These are phyloP conservation scores for Calonectria pseudoturangicola DNA, from an alignment of 2,329 filamentous ascomycete species.

Conservation along the genomic window DNA sequence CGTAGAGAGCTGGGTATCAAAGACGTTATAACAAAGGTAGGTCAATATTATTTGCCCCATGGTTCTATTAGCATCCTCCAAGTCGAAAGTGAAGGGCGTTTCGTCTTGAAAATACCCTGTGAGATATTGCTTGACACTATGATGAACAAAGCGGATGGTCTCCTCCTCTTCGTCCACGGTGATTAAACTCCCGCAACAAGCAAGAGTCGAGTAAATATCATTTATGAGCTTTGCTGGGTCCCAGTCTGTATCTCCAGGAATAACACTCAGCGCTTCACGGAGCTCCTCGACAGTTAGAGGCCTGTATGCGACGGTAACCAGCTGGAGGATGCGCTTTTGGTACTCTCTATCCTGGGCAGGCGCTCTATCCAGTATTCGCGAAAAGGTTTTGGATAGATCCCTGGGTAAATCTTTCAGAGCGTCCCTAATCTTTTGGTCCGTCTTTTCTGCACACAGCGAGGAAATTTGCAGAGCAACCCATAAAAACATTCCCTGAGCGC, in stretches of 20 bases:
- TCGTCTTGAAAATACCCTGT: slow-evolving; percentile 35
- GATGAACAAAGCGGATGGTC: slow-evolving; percentile 58
- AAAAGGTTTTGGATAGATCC: slow-evolving; percentile 57
- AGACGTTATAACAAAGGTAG: slow-evolving; percentile 32
- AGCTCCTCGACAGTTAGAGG: slow-evolving; percentile 60
- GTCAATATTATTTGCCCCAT: slow-evolving; percentile 35
- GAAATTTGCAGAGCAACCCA: slow-evolving; percentile 61
- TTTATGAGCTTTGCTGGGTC: slow-evolving; percentile 46
- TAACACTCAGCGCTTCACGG: slow-evolving; percentile 62
- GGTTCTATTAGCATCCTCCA: neutral
- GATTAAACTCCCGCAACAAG: slow-evolving; percentile 59
- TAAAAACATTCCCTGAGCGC: slow-evolving; percentile 62
- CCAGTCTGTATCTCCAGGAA: slow-evolving; percentile 56
- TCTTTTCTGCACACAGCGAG: slow-evolving; percentile 58
- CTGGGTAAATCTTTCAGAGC: slow-evolving; percentile 57
- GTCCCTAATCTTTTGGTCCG: slow-evolving; percentile 60
- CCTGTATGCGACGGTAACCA: slow-evolving; percentile 56
- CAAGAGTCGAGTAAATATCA: slow-evolving; percentile 51
- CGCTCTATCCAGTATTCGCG: slow-evolving; percentile 56
- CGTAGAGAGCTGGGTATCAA: slow-evolving; percentile 8
- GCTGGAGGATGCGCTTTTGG: slow-evolving; percentile 55
- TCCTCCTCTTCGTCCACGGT: slow-evolving; percentile 59
- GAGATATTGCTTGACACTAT: slow-evolving; percentile 60
- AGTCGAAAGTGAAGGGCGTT: neutral
- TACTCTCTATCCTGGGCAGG: slow-evolving; percentile 31